Conservation (phyloP, 805 yeast genomes). For the Saturnispora ahearnii region DNA sequence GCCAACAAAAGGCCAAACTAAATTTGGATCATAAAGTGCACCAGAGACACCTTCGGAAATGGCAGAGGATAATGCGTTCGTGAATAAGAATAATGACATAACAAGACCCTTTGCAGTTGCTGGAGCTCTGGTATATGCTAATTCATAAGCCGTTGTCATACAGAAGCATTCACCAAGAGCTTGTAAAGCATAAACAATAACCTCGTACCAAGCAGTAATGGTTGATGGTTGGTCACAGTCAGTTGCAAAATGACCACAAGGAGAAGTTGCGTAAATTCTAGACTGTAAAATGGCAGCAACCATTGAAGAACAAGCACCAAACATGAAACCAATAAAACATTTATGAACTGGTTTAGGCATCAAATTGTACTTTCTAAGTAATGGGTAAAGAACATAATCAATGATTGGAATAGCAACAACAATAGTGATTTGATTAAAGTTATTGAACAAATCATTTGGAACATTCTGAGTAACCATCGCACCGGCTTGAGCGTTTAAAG, state of each 20-base stretch:
- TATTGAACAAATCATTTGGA: constrained; percentile 48
- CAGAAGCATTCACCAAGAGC: constrained; percentile 49
- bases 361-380: constrained; percentile 34
- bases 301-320: constrained; percentile 39
- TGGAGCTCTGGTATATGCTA: constrained; percentile 47
- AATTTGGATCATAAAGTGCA: constrained; percentile 33
- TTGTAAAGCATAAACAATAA: constrained; percentile 29
- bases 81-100: constrained; percentile 34
- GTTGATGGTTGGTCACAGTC: constrained; percentile 27
- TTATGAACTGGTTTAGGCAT: constrained; percentile 37
- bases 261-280: constrained; percentile 39
- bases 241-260: constrained; percentile 42
- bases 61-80: constrained; percentile 40
- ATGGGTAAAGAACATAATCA: constrained; percentile 41
- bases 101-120: constrained; percentile 45
- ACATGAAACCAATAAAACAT: constrained; percentile 38
- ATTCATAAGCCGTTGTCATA: constrained; percentile 40
- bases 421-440: constrained; percentile 47
- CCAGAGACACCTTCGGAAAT: constrained; percentile 35
- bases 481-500: constrained; percentile 46
- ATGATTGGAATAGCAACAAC: constrained; percentile 43
- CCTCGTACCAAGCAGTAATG: constrained; percentile 28
- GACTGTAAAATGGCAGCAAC: constrained; percentile 45
- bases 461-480: constrained; percentile 44
- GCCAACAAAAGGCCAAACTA: constrained; percentile 36